Base-by-base conservation (phyloP, 352 stramenopile species). In the Phytophthora megakarya region DNA sequence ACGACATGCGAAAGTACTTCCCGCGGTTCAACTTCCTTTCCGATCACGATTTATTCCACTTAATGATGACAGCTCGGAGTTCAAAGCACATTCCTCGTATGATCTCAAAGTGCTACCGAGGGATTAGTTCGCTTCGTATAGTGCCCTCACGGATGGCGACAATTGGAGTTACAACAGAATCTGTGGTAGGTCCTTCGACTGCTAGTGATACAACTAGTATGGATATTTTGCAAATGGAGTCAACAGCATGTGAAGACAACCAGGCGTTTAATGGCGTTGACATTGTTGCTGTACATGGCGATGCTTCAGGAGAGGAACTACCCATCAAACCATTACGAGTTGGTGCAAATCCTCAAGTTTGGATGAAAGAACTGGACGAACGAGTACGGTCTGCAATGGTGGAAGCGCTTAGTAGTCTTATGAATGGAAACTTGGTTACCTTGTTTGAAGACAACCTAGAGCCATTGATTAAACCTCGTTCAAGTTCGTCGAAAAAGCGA, bases 1-100 rank as follows among this genome's bases (percentile, higher is more conserved):
- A 70, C n/a, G 79, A 88, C 10, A 90, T 89, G 45, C 67, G 83
- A 0, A 80, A 70, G 2, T 70, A 68, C 25, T 92, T 89, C 23
- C 78, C 79, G 2, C 72, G 81, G 5, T 76, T 92, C 38, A 70
- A 86, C 40, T 90, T 90, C 43, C 26, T 92, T 1, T 92, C 83
- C 1, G 78, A 92, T 23, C 65, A 73, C 12, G 80, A 92, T 50
- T 49, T 90, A 18, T 70, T 92, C 5, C 63, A 84, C 28, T 65
- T 92, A 16, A 75, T 90, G 25, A 79, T 80, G 0, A 77, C 61
- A 5, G 73, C 77, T 12, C 80, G 71, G 6, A 45, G 78, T 28
- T 72, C 67, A 19, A 53, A 40, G 1, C 61, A 68, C n/a, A 57
- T 85, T 9, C 53, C 70, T 46, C 55, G 70, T 37, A 49, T 84